Base-by-base conservation (phyloP, 352 stramenopile species). In the Globisporangium echinulatum region DNA sequence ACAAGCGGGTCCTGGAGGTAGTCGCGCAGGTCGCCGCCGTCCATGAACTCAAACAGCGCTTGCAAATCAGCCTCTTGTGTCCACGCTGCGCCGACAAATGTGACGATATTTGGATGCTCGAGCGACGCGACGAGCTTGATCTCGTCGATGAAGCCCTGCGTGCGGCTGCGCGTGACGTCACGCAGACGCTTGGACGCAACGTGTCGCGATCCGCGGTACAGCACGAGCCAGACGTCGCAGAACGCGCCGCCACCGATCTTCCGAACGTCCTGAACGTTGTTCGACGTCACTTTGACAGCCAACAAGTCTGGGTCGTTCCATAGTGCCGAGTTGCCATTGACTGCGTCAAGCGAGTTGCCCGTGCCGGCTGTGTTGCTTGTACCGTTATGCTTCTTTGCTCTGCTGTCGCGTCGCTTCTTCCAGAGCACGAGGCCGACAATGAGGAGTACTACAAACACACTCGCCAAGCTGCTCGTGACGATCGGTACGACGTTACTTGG, bases 51-150 rank as follows among this genome's bases (percentile, higher is more conserved):
- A 3, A 33, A 33, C 25, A 33, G 2, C 25, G 73, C 79, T 60
- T 85, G 72, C 0, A 86, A 44, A 51, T 87, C 72, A 3, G 67
- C 60, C 49, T 78, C 68, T 37, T 70, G 72, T 0, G 66, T 77
- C 76, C 74, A 87, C 4, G 69, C 68, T 19, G 75, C 77, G 8
- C 74, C 76, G 13, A 85, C 47, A n/a, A 86, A 58, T 7, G 42
- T 40, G 11, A 88, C 79, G 5, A 86, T 56, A 2, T 64, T 69
- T 17, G 70, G 70, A 37, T 84, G 78, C 39, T 78, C 61, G 17
- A 88, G 56, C 39, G 62, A 67, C 7, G 70, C 50, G 2, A 68
- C 67, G 33, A 85, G 49, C 42, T 82, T 81, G 50, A 85, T 85
- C 63, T 88, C 79, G 8, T 68, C 52, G 36, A 88, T 66, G 19